phyloP scores from a whole-genome alignment of 352 stramenopile genomes.

The Pythium coloratum region DNA sequence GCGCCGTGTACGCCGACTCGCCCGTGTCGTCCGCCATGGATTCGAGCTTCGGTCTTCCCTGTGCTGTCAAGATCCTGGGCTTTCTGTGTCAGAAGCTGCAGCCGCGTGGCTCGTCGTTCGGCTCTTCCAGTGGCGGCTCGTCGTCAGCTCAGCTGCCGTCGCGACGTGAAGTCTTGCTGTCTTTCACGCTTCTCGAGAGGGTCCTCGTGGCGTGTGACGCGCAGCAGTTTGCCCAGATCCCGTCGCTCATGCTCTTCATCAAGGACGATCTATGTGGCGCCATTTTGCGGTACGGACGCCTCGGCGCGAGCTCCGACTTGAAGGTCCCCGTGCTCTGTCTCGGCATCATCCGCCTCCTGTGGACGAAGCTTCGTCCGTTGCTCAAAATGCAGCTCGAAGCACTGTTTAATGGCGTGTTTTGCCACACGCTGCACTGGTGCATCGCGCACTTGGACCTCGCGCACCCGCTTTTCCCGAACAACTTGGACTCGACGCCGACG shows the following conservation, averaged over 20 bases:
- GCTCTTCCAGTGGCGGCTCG: neutral
- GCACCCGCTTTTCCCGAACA: constrained; percentile 60
- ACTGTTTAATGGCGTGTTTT: constrained; percentile 71
- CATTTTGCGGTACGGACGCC: constrained; percentile 67
- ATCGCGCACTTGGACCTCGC: constrained; percentile 60
- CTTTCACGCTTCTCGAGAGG: constrained; percentile 62
- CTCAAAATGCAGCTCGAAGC: constrained; percentile 85
- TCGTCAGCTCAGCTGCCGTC: constrained; percentile 17
- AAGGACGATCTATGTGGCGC: constrained; percentile 83
- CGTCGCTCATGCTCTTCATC: constrained; percentile 78
- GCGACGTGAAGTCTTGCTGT: constrained; percentile 67
- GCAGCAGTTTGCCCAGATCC: constrained; percentile 44
- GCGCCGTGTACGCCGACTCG: constrained; percentile 46
- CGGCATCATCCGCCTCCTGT: constrained; percentile 68
- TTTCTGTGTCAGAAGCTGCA: constrained; percentile 84
- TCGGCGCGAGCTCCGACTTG: constrained; percentile 56
- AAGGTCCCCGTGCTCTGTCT: constrained; percentile 63
- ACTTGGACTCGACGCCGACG: constrained; percentile 16
- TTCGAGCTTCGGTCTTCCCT: constrained; percentile 66
- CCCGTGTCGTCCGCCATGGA: constrained; percentile 1
- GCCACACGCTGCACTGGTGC: constrained; percentile 68
- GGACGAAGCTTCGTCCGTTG: constrained; percentile 62
- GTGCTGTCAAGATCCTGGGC: constrained; percentile 73
- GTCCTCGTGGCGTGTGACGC: constrained; percentile 57
- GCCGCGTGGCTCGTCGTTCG: constrained; percentile 21